Evolutionary conservation across 2,329 filamentous ascomycete species (phyloP).

Genomic region (Orbilia brochopaga): DNA sequence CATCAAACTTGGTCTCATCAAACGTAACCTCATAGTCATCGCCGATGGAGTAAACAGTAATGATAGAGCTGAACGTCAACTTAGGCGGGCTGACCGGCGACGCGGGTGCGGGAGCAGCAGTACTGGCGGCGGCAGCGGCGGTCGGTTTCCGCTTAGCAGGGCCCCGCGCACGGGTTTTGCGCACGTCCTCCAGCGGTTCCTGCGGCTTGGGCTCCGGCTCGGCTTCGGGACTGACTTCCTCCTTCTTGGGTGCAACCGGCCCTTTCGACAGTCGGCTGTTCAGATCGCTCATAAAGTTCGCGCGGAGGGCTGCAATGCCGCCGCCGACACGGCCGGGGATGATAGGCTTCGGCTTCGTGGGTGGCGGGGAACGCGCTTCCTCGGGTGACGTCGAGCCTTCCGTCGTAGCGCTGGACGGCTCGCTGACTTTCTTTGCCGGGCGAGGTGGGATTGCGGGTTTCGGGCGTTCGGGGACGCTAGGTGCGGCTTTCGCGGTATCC

Average conservation of each 20-base stretch:
- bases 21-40: slow-evolving; percentile 49
- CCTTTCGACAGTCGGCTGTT: slow-evolving; percentile 88
- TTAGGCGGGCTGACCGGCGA: slow-evolving; percentile 14
- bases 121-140: slow-evolving; percentile 13
- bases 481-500: slow-evolving; percentile 27
- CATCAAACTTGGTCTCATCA: slow-evolving; percentile 50
- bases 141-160: slow-evolving; percentile 73
- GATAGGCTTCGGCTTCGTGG: slow-evolving; percentile 75
- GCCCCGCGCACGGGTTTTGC: slow-evolving; percentile 87
- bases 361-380: slow-evolving; percentile 24
- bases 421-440: slow-evolving; percentile 58
- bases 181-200: slow-evolving; percentile 81
- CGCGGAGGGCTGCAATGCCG: slow-evolving; percentile 90
- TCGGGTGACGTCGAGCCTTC: slow-evolving; percentile 54
- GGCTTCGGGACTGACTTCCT: slow-evolving; percentile 60
- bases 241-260: slow-evolving; percentile 70
- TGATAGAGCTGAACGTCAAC: slow-evolving; percentile 47
- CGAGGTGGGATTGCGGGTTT: slow-evolving; percentile 55
- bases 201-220: slow-evolving; percentile 31
- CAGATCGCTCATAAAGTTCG: slow-evolving; percentile 88
- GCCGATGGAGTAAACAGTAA: slow-evolving; percentile 49
- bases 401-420: slow-evolving; percentile 62
- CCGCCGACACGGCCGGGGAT: slow-evolving; percentile 71
- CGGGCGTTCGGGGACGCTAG: slow-evolving; percentile 48
- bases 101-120: slow-evolving; percentile 13